Base-by-base conservation (phyloP, 768 basidiomycete genomes). In the Leccinum aurantiacum region DNA sequence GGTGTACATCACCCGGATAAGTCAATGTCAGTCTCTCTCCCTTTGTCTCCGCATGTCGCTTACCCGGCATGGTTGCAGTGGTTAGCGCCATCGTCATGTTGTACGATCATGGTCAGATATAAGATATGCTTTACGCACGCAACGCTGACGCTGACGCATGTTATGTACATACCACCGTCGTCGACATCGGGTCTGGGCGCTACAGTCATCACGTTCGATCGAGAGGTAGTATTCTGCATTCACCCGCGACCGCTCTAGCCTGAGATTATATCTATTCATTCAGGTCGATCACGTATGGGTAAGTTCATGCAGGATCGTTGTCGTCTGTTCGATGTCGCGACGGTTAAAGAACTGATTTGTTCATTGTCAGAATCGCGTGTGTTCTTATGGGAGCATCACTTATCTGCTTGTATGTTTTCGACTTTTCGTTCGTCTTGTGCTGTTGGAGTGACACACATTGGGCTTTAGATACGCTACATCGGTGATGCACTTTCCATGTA, bases 281-380 rank as follows among this genome's bases (percentile, higher is more conserved):
- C 14, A 65, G 69, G 56, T 70, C 19, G 51, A 63, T 29, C 38
- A 68, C 56, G 25, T 70, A 44, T 69, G 68, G 69, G 68, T 65
- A 53, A 49, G 58, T 31, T 13, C 24, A n/a, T 51, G 14, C 50
- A 3, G 27, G 27, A n/a, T 24, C 24, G 15, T n/a, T 17, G 10
- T 51, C 13, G 25, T 31, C n/a, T 14, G 22, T 53, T 35, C 19
- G 9, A 35, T 31, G 10, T 35, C 51, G 33, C 19, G n/a, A 22
- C 31, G 6, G 19, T n/a, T 13, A 35, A 31, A n/a, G 2, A 41
- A 41, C 15, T n/a, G 3, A 44, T 44, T 19, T n/a, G 14, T 13
- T 33, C 25, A 13, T 53, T 13, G n/a, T 35, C 41, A 53, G 52
- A 53, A 27, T n/a, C 31, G 52, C n/a, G 11, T 29, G 7, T 19